Conservation (phyloP, 495 filamentous ascomycete genomes). For the Talaromyces wortmannii region DNA sequence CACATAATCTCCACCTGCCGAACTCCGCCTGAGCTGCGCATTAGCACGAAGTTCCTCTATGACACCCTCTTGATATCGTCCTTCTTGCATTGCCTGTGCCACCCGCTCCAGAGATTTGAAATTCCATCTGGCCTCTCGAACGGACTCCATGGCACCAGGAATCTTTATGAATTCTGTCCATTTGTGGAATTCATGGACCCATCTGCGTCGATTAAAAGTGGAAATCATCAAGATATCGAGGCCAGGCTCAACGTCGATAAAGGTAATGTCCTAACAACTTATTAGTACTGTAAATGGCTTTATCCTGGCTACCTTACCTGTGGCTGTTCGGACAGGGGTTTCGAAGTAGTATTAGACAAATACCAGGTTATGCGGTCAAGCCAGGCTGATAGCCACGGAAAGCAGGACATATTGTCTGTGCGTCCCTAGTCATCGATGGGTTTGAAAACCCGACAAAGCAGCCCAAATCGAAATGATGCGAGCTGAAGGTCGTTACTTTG, state of each 20-base stretch:
- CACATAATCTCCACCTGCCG: too few relatives aligned
- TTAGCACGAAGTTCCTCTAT: too few relatives aligned
- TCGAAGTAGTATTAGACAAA: neutral
- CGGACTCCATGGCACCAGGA: too few relatives aligned
- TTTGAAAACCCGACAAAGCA: neutral
- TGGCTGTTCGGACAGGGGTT: neutral
- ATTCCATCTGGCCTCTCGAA: too few relatives aligned
- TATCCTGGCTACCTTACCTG: neutral
- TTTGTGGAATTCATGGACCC: neutral
- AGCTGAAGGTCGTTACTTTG: too few relatives aligned
- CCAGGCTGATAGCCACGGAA: neutral
- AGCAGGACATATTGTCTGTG: neutral
- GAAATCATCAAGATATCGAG: neutral
- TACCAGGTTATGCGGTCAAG: neutral
- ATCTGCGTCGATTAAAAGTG: neutral
- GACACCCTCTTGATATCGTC: too few relatives aligned
- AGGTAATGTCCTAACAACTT: neutral
- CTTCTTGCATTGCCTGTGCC: too few relatives aligned
- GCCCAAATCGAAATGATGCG: neutral
- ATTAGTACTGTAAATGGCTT: neutral
- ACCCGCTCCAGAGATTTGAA: too few relatives aligned
- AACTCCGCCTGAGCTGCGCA: too few relatives aligned
- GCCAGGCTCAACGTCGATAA: neutral
- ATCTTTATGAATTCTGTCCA: neutral
- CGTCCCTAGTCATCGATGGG: too few relatives aligned